These are phyloP conservation scores for Gaertneriomyces semiglobifer DNA, from an alignment of 192 early-diverging fungal species.

Conservation along the genomic window DNA sequence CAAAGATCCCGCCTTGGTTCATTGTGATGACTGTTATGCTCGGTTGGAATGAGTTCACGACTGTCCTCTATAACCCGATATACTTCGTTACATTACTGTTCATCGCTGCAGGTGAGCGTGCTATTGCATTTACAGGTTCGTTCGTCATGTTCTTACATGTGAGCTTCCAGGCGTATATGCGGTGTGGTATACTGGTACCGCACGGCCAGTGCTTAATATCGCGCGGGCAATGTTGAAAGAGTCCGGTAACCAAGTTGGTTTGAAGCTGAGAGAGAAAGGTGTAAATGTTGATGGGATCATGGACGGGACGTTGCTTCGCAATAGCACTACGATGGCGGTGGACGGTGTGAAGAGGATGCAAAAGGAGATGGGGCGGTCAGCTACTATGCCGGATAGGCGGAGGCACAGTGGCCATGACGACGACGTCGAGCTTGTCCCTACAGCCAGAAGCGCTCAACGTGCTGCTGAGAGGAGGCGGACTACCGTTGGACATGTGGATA, in stretches of 20 bases:
- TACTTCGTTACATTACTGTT: conserved; percentile 61
- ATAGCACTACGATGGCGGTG: neutral
- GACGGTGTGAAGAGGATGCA: conserved; percentile 7
- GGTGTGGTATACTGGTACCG: conserved; percentile 41
- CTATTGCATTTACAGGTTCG: neutral
- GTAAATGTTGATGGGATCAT: conserved; percentile 30
- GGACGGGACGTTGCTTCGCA: conserved; percentile 7
- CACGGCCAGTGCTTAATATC: conserved; percentile 37
- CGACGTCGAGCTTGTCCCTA: conserved; percentile 1
- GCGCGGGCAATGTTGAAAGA: conserved; percentile 36
- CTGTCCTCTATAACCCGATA: conserved; percentile 79
- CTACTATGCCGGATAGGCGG: neutral
- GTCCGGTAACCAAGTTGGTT: conserved; percentile 26
- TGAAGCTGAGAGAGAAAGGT: conserved; percentile 30
- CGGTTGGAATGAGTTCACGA: conserved; percentile 95
- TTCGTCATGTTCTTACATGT: conserved; percentile 17
- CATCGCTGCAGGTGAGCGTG: conserved; percentile 24
- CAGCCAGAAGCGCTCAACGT: neutral
- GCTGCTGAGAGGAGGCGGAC: too few species aligned
- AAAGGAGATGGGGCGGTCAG: neutral
- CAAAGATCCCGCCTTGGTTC: conserved; percentile 84
- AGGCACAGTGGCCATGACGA: neutral
- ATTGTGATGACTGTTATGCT: conserved; percentile 71
- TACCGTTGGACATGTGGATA: too few species aligned
- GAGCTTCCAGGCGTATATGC: conserved; percentile 33